Evolutionary conservation across 768 basidiomycete species (phyloP).

Genomic region (Porphyrellus cyaneotinctus): DNA sequence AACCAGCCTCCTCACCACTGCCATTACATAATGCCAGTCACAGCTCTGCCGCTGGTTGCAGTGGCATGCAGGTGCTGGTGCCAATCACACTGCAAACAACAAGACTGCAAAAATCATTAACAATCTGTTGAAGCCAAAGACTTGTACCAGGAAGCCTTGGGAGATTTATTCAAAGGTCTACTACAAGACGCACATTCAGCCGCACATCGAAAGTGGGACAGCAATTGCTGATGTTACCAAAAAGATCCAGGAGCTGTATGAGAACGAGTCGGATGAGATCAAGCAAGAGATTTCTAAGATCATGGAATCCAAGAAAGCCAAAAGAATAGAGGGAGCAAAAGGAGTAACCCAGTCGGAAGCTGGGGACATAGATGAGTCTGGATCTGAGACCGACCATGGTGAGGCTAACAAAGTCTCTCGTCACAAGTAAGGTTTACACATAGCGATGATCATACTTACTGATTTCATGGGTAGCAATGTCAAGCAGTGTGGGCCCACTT

Average conservation of each 20-base stretch:
- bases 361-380: neutral
- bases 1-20: neutral
- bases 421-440: neutral
- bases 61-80: neutral
- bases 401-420: too few relatives aligned
- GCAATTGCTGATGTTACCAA: neutral
- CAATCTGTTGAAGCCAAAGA: neutral
- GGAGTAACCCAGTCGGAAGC: neutral
- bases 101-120: neutral
- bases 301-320: neutral
- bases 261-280: neutral
- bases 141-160: neutral
- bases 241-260: neutral
- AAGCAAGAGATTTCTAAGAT: neutral
- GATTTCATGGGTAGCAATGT: neutral
- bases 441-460: neutral
- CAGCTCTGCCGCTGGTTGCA: neutral
- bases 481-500: too few relatives aligned
- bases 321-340: neutral
- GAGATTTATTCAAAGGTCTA: neutral
- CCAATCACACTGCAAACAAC: neutral
- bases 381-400: too few relatives aligned
- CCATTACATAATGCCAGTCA: neutral
- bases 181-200: neutral
- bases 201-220: neutral